These are phyloP conservation scores for Fusarium begoniae DNA, from an alignment of 2,329 filamentous ascomycete genomes.

Conservation along the genomic window DNA sequence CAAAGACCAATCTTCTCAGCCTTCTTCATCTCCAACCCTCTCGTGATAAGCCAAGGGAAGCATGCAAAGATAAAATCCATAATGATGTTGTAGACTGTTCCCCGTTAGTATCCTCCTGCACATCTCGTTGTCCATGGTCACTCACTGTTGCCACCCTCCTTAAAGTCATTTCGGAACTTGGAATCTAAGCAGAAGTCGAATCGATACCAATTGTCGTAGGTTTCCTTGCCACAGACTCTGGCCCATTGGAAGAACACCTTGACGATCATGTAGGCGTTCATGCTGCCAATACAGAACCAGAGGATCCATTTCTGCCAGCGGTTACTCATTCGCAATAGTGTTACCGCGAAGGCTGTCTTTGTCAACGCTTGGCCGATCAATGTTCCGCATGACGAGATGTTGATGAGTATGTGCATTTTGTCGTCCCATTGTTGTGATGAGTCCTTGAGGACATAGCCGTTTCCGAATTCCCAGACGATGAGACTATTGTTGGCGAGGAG, in stretches of 20 bases:
- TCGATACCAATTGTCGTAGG: conserved; percentile 58
- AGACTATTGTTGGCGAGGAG: conserved; percentile 56
- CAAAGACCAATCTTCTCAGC: conserved; percentile 61
- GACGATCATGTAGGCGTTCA: conserved; percentile 58
- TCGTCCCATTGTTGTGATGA: conserved; percentile 57
- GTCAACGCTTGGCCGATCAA: conserved; percentile 49
- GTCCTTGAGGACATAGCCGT: conserved; percentile 55
- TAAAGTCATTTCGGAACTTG: conserved; percentile 54
- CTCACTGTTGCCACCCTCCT: conserved; percentile 61
- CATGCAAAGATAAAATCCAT: conserved; percentile 62
- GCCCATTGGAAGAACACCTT: conserved; percentile 62
- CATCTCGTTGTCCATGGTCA: fast-evolving
- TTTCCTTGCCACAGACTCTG: conserved; percentile 53
- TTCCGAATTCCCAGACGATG: conserved; percentile 58
- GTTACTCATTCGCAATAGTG: conserved; percentile 54
- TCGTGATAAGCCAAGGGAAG: conserved; percentile 61
- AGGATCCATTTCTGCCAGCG: conserved; percentile 54
- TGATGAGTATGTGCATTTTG: conserved; percentile 63
- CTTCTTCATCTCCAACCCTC: conserved; percentile 57
- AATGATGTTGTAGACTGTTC: conserved; percentile 60
- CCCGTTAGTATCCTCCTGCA: not conserved
- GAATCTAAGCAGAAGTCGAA: conserved; percentile 56
- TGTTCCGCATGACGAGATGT: conserved; percentile 50
- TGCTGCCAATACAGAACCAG: conserved; percentile 59
- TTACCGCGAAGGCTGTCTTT: conserved; percentile 52